Base-by-base conservation (phyloP, 495 filamentous ascomycete species). In the Talaromyces liani region DNA sequence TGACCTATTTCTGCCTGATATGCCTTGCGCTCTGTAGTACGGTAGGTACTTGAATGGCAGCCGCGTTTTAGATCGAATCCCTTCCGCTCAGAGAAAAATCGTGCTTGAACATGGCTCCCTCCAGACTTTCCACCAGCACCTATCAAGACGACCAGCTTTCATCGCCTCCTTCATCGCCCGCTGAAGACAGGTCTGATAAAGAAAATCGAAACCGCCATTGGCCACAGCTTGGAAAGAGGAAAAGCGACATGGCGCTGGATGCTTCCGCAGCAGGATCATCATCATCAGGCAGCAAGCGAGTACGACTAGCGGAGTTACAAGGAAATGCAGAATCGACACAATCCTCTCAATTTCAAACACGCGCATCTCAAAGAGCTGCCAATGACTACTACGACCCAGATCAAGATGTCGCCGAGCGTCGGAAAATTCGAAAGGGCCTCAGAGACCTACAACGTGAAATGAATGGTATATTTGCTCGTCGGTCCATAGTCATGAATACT, bases 301-400 rank as follows among this genome's bases (percentile, higher is more conserved):
- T 73, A 34, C 78, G 79, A 66, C 66, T 83, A 5, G 70, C 68
- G 14, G 75, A 79, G 45, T 10, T 58, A 58, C 56, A 36, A 58
- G 72, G 71, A 62, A 63, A 63, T 31, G 16, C 22, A 31, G 34
- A 63, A 18, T 41, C 33, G 58, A 59, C 65, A 47, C 68, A 74
- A 61, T 74, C 72, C 41, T 71, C 65, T 36, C 70, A 75, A 60
- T 74, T 70, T 33, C 72, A 72, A 63, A 25, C 59, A 24, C 56
- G 65, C 27, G 64, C 63, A 6, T 71, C 74, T 49, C 73, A 74
- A 61, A 66, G 63, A 7, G 58, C 63, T 45, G 60, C 68, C 39
- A 82, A 71, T 5, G 71, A 80, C 61, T 88, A 79, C 65, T 99
- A 95, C 70, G 91, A 99, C 65, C 94, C 94, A 0, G 87, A 96